Evolutionary conservation across 352 stramenopile species (phyloP).

Genomic region (Phytophthora boehmeriae): DNA sequence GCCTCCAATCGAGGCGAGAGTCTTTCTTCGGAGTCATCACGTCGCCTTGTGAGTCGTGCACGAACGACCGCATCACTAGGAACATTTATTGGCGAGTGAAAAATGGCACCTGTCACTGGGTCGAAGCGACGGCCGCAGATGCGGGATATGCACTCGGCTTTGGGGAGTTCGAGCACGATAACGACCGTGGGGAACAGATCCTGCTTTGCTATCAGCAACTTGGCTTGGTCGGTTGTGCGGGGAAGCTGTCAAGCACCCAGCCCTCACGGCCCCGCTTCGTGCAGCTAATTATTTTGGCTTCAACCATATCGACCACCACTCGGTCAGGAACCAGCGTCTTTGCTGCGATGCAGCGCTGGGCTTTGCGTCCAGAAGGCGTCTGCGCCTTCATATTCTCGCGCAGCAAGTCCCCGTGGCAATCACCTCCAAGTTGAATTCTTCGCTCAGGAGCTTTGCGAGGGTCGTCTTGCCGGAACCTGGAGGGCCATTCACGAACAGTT

Average conservation of each 20-base stretch:
- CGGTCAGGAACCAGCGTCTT: conserved; percentile 74
- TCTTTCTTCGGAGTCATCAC: conserved; percentile 62
- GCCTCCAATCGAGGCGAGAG: conserved; percentile 69
- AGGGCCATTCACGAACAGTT: conserved; percentile 73
- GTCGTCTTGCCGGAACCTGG: conserved; percentile 75
- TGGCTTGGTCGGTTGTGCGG: conserved; percentile 66
- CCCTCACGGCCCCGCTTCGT: conserved; percentile 32
- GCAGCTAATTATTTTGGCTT: conserved; percentile 54
- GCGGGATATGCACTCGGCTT: conserved; percentile 54
- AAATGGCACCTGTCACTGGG: conserved; percentile 62
- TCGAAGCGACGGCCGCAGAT: conserved; percentile 70
- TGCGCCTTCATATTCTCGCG: conserved; percentile 71
- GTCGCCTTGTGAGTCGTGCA: conserved; percentile 61
- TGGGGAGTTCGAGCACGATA: conserved; percentile 57
- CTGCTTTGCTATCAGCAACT: conserved; percentile 42
- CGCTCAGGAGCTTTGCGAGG: conserved; percentile 60
- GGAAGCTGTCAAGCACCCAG: conserved; percentile 82
- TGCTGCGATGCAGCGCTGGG: conserved; percentile 69
- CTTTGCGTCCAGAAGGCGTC: conserved; percentile 56
- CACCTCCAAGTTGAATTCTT: conserved; percentile 61
- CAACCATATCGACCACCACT: conserved; percentile 83
- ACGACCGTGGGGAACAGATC: conserved; percentile 57
- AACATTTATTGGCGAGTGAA: conserved; percentile 54
- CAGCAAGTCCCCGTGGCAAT: conserved; percentile 76
- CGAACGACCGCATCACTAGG: conserved; percentile 45